A percentile compares a stretch with the other conserved stretches of the same genome.
Conservation (phyloP, 2,329 filamentous ascomycete species). For the Trichophaea hybrida region DNA sequence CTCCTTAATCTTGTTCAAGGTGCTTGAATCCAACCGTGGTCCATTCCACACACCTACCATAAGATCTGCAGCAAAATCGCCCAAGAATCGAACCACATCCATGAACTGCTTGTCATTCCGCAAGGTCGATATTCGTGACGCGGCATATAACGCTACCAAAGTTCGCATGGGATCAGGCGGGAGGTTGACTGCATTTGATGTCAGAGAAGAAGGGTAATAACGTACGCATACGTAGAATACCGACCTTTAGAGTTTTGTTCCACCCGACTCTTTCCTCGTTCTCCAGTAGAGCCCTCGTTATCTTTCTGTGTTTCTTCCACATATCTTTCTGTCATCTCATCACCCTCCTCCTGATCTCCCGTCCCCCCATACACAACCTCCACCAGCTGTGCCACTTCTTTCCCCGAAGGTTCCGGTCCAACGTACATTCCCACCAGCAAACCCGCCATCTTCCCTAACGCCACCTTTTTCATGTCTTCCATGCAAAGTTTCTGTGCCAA, state of each 20-base stretch:
- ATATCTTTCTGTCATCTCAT: neutral
- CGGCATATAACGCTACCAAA: neutral
- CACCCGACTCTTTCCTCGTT: neutral
- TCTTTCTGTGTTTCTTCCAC: neutral
- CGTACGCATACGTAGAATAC: neutral
- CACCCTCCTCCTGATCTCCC: neutral
- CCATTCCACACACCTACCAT: neutral
- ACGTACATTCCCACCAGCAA: neutral
- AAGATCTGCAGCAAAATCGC: neutral
- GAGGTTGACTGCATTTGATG: neutral
- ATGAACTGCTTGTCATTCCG: neutral
- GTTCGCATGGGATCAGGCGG: neutral
- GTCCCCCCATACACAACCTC: neutral
- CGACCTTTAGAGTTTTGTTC: neutral
- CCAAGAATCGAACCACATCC: neutral
- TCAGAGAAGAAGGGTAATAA: neutral
- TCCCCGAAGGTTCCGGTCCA: neutral
- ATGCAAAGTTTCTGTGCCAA: neutral
- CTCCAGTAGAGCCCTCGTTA: too few relatives aligned
- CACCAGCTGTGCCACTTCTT: neutral
- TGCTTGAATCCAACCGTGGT: too few relatives aligned
- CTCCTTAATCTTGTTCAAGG: too few relatives aligned
- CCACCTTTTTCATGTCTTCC: neutral
- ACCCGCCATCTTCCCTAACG: neutral
- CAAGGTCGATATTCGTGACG: neutral